A percentile compares a stretch with the other conserved stretches of the same genome.
These are phyloP conservation scores for Ophiosphaerella korrae DNA, from an alignment of 2,329 filamentous ascomycete genomes.

Conservation along the genomic window DNA sequence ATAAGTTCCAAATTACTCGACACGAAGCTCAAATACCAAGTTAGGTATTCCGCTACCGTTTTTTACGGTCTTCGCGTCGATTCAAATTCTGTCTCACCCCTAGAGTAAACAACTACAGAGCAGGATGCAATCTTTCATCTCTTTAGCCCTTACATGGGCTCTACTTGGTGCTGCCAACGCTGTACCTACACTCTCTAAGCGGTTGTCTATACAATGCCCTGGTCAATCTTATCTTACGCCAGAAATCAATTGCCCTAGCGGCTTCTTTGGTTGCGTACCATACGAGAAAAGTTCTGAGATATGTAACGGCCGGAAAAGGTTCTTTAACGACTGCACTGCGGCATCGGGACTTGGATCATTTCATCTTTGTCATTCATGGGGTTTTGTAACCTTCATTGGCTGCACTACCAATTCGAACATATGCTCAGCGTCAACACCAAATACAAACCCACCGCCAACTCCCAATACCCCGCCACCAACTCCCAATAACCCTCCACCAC, in stretches of 20 bases:
- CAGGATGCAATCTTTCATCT: no score
- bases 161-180: neutral
- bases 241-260: neutral
- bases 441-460: neutral
- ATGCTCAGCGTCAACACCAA: neutral
- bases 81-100: no score
- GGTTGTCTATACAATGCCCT: neutral
- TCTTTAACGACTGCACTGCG: neutral
- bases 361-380: neutral
- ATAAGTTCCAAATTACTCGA: no score
- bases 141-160: no score
- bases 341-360: constrained; percentile 1
- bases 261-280: neutral
- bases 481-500: neutral
- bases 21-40: no score
- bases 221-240: neutral
- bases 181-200: neutral
- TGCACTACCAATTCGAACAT: constrained; percentile 1
- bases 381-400: neutral
- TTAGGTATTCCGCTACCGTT: no score
- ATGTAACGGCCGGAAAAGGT: neutral
- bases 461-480: no score
- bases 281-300: neutral
- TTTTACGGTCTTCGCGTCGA: no score
- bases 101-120: no score